Base-by-base conservation (phyloP, 371 early-diverging fungal genomes). In the Smittium mucronatum region DNA sequence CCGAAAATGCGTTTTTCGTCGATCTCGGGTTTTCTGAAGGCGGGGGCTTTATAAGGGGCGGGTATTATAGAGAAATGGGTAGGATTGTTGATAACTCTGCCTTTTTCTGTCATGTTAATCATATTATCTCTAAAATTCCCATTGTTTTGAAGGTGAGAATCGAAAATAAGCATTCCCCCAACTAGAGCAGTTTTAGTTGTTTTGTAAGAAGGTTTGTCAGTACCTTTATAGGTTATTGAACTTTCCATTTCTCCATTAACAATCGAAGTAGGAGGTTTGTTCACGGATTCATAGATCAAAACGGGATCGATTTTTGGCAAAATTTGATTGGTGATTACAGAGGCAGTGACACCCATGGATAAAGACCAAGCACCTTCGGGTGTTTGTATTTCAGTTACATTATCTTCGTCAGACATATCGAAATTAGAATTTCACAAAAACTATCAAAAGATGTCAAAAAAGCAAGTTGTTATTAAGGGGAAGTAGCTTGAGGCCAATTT, bases 251-350 rank as follows among this genome's bases (percentile, higher is more conserved):
- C 31, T 11, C 69, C 47, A 1, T 58, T 34, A 2, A 68, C n/a
- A 34, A 71, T 33, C 11, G 69, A 29, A 17, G 8, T 67, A 26
- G 47, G 16, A 0, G 67, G 47, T n/a, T 34, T 58, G 0, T 61
- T 36, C 26, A 61, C 57, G n/a, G 64, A 1, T 2, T 75, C 75
- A 0, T 30, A 61, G 29, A 65, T 11, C 1, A 69, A 64, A 16
- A 70, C 75, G 36, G 77, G 68, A 0, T 77, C 78, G 16, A 67
- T 26, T 33, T 78, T 30, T 26, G 77, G 77, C 35, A 47, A 28
- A 29, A 77, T 72, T 67, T 77, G 77, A 34, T 77, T 77, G 2
- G 78, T 74, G 1, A 78, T 76, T 5, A 77, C 77, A 34, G 76
- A 76, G 0, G 74, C 70, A 1, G 75, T 63, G 59, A 76, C 75